Percentiles rank a stretch among this genome's conserved stretches.
Evolutionary conservation across 805 yeast genomes (phyloP).

Genomic region (Zygotorulaspora florentina): DNA sequence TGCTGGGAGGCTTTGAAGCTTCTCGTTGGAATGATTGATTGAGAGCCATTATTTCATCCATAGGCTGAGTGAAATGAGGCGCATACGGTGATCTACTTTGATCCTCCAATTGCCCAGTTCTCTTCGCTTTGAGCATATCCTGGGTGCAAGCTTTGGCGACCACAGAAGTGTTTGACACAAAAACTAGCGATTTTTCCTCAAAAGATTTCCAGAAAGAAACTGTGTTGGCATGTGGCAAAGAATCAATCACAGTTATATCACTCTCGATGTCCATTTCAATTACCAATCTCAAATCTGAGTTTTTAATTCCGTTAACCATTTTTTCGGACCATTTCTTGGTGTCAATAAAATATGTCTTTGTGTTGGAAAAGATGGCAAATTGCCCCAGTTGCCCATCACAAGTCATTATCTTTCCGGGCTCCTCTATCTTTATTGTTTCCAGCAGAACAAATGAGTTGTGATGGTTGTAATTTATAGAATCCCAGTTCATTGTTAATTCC

Average conservation of each 20-base stretch:
- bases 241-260: not conserved
- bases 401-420: slow-evolving; percentile 3
- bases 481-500: slow-evolving; percentile 39
- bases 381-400: slow-evolving; percentile 6
- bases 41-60: slow-evolving; percentile 19
- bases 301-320: slow-evolving; percentile 17
- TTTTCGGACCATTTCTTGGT: slow-evolving; percentile 21
- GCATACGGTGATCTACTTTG: slow-evolving; percentile 3
- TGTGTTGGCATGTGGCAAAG: not conserved
- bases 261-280: slow-evolving; percentile 17
- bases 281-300: slow-evolving; percentile 18
- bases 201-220: slow-evolving; percentile 3
- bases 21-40: slow-evolving; percentile 15
- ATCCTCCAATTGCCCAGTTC: not conserved
- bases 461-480: slow-evolving; percentile 19
- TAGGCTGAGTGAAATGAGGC: slow-evolving; percentile 20
- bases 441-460: slow-evolving; percentile 25
- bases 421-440: slow-evolving; percentile 17
- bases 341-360: slow-evolving; percentile 7
- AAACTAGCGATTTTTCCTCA: slow-evolving; percentile 1
- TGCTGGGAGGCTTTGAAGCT: slow-evolving; percentile 15
- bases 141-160: not conserved
- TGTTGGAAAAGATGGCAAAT: slow-evolving; percentile 7
- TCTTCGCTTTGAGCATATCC: not conserved
- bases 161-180: slow-evolving; percentile 4